Percentiles rank a stretch among this genome's conserved stretches.
Evolutionary conservation across 495 filamentous ascomycete species (phyloP).

Genomic region (Cercophora newfieldiana): DNA sequence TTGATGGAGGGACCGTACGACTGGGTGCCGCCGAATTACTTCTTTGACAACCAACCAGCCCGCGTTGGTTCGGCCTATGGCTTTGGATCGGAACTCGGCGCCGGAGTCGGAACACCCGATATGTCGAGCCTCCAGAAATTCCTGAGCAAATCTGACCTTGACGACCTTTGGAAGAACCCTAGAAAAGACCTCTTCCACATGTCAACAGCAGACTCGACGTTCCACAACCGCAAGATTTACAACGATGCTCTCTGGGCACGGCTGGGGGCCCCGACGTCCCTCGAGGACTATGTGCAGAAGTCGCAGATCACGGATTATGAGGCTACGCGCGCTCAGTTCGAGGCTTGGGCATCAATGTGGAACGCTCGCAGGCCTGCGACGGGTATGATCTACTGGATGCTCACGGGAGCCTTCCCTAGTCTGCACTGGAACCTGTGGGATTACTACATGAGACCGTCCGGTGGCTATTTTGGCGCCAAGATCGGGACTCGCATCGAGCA

Average conservation of each 20-base stretch:
- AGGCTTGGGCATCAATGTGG: slow-evolving; percentile 55
- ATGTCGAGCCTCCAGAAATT: slow-evolving; percentile 55
- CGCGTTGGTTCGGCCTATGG: slow-evolving; percentile 59
- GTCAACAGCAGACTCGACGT: slow-evolving; percentile 53
- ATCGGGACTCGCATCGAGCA: slow-evolving; percentile 54
- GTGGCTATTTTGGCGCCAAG: slow-evolving; percentile 62
- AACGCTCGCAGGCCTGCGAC: slow-evolving; percentile 56
- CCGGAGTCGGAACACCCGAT: slow-evolving; percentile 64
- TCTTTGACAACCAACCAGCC: slow-evolving; percentile 49
- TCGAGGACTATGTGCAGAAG: slow-evolving; percentile 41
- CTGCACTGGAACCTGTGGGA: slow-evolving; percentile 69
- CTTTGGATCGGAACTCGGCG: slow-evolving; percentile 61
- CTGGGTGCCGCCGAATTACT: slow-evolving; percentile 67
- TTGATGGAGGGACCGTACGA: slow-evolving; percentile 71
- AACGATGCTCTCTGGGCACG: slow-evolving; percentile 55
- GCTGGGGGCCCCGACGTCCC: slow-evolving; percentile 51
- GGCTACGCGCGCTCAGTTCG: slow-evolving; percentile 60
- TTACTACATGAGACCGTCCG: slow-evolving; percentile 60
- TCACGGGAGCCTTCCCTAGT: slow-evolving; percentile 64
- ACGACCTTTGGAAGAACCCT: slow-evolving; percentile 56
- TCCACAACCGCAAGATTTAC: slow-evolving; percentile 57
- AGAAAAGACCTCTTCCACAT: slow-evolving; percentile 60
- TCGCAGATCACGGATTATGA: slow-evolving; percentile 65
- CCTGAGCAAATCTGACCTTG: slow-evolving; percentile 50
- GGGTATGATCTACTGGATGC: slow-evolving; percentile 68